Evolutionary conservation across 345 rosid genomes (phyloP), one percentile per base, ranked within the genome.

Genomic region (Ceriops decandra): DNA sequence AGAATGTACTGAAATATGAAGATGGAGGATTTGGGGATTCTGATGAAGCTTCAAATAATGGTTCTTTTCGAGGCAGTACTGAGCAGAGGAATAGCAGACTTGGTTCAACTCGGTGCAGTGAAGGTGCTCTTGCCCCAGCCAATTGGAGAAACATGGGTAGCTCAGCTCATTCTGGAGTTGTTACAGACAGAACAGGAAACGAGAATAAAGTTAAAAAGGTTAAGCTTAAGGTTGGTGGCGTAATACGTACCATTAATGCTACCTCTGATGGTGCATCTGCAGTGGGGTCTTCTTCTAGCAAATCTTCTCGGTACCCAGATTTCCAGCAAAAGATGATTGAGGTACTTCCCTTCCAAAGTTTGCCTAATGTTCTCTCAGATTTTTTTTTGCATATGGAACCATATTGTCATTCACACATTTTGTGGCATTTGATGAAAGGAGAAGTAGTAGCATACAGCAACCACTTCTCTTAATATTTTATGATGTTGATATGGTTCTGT

Each of bases 41-140:
- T 22, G 90, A 90, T 68, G 92, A 87, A 75, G 91, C 87, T 66
- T 87, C 96, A 22, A 86, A 83, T 49, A 80, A 81, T 58, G 82
- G 82, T 61, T 86, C 89, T 52, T 87, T 84, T 46, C 88, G 78
- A 73, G 76, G 73, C 5, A 76, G 76, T 47, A 76, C 63, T 49
- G 80, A 71, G 57, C 69, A 63, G 64, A 76, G 76, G 66, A 69
- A 62, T 35, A 63, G 70, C 47, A 85, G 81, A 65, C 81, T 68
- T 46, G 74, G 79, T 53, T 77, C 82, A 21, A 77, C 56, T 63
- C 68, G 80, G 71, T 76, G 64, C 57, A 76, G 70, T 24, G 76
- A 76, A 71, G 80, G 80, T 57, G 80, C 67, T 30, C 80, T 76
- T 57, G 66, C 76, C 20, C 80, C 73, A 42, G 80, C 76, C 52